Evolutionary conservation across 2,329 filamentous ascomycete genomes (phyloP).

Genomic region (Helotiales sp.): DNA sequence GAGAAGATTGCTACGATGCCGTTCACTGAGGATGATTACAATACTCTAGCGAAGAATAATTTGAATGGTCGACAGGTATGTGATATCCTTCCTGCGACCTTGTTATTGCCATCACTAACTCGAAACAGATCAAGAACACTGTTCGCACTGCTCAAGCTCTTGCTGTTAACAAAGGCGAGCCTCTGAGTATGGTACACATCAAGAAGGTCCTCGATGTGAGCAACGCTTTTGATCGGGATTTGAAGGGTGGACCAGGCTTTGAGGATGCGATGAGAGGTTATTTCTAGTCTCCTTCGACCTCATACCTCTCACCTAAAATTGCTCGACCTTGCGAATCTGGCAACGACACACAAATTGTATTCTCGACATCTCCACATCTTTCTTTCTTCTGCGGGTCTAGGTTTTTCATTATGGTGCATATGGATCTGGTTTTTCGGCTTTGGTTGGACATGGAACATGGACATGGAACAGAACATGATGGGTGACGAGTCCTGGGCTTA

Average conservation of each 20-base stretch:
- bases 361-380: not conserved
- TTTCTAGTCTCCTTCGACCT: slow-evolving; percentile 36
- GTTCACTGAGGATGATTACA: slow-evolving; percentile 68
- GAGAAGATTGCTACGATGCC: slow-evolving; percentile 60
- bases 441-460: not conserved
- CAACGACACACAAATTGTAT: not conserved
- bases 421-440: no score
- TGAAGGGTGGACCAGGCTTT: slow-evolving; percentile 79
- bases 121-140: slow-evolving; percentile 74
- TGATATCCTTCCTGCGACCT: slow-evolving; percentile 9
- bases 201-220: slow-evolving; percentile 81
- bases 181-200: slow-evolving; percentile 77
- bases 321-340: not conserved
- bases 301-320: not conserved
- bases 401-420: not conserved
- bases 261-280: slow-evolving; percentile 84
- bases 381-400: not conserved
- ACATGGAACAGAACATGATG: no score
- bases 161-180: slow-evolving; percentile 71
- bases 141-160: slow-evolving; percentile 81
- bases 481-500: no score
- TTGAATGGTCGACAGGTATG: slow-evolving; percentile 67
- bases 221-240: slow-evolving; percentile 78
- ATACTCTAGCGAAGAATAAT: slow-evolving; percentile 64
- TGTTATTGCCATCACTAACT: slow-evolving; percentile 38